These are phyloP conservation scores for Fusarium sp. DNA, from an alignment of 2,329 filamentous ascomycete genomes.

Conservation along the genomic window DNA sequence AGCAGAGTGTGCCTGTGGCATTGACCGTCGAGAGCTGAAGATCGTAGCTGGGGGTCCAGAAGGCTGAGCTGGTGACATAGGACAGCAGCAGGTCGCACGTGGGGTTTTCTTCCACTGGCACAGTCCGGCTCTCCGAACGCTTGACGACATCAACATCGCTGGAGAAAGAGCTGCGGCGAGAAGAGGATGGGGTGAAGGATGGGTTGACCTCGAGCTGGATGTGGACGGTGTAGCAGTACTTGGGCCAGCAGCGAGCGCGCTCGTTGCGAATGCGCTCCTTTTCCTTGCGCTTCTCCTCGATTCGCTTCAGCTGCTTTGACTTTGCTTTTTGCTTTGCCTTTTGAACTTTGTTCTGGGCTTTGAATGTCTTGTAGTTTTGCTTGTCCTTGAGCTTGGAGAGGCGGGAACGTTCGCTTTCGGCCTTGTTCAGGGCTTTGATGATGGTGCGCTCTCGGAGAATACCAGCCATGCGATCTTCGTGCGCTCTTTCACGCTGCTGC, in stretches of 20 bases:
- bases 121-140: slow-evolving; percentile 50
- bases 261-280: slow-evolving; percentile 57
- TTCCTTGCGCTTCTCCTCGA: slow-evolving; percentile 55
- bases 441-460: slow-evolving; percentile 48
- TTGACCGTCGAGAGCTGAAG: slow-evolving; percentile 68
- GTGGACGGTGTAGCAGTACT: slow-evolving; percentile 60
- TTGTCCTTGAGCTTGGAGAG: slow-evolving; percentile 45
- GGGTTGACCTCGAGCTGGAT: slow-evolving; percentile 61
- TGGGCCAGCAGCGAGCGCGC: slow-evolving; percentile 62
- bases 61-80: slow-evolving; percentile 69
- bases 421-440: slow-evolving; percentile 45
- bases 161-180: slow-evolving; percentile 61
- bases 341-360: slow-evolving; percentile 48
- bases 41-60: slow-evolving; percentile 72
- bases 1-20: slow-evolving; percentile 65
- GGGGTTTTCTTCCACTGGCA: slow-evolving; percentile 25
- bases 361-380: slow-evolving; percentile 44
- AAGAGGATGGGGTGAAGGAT: slow-evolving; percentile 56
- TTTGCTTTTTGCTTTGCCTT: slow-evolving; percentile 52
- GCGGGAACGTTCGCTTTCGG: slow-evolving; percentile 48
- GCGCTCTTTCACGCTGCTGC: slow-evolving; percentile 55
- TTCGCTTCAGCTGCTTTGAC: slow-evolving; percentile 50
- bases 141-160: slow-evolving; percentile 65
- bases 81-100: slow-evolving; percentile 64
- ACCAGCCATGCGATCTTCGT: slow-evolving; percentile 54